These are phyloP conservation scores for Moricandia arvensis DNA, from an alignment of 345 rosid species.

Conservation along the genomic window DNA sequence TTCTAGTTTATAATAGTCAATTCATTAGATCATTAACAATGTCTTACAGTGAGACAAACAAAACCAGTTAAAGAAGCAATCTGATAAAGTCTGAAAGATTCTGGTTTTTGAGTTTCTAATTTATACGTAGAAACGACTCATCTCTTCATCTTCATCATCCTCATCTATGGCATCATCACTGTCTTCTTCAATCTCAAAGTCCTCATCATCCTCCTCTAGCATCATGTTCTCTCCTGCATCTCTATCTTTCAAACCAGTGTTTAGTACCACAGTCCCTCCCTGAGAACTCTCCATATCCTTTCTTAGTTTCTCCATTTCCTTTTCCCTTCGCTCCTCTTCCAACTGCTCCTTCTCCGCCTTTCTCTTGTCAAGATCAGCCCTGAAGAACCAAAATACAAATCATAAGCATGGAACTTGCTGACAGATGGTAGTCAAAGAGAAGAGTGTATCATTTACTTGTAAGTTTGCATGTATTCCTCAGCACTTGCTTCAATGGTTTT, in stretches of 20 bases:
- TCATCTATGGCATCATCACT: constrained; percentile 50
- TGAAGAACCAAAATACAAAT: constrained; percentile 16
- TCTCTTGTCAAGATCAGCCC: constrained; percentile 79
- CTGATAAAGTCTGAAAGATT: background rate
- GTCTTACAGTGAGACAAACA: background rate
- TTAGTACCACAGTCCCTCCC: constrained; percentile 66
- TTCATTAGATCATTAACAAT: background rate
- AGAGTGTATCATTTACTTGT: constrained; percentile 49
- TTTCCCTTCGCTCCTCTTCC: constrained; percentile 59
- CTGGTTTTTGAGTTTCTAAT: background rate
- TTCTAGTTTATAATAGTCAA: background rate
- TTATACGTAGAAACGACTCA: constrained; percentile 41
- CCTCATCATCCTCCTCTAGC: constrained; percentile 40
- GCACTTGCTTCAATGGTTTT: constrained; percentile 65
- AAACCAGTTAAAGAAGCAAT: background rate
- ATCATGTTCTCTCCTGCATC: constrained; percentile 47
- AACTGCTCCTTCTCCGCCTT: constrained; percentile 63
- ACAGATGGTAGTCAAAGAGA: background rate
- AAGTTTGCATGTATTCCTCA: constrained; percentile 70
- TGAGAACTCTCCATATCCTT: constrained; percentile 67
- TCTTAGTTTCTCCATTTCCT: constrained; percentile 63
- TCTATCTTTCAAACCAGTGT: constrained; percentile 58
- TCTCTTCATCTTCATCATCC: constrained; percentile 64
- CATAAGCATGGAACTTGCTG: background rate
- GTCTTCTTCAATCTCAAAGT: constrained; percentile 37